A percentile compares a stretch with the other conserved stretches of the same genome.
phyloP scores from a whole-genome alignment of 345 rosid genomes.

The Acer saccharum region DNA sequence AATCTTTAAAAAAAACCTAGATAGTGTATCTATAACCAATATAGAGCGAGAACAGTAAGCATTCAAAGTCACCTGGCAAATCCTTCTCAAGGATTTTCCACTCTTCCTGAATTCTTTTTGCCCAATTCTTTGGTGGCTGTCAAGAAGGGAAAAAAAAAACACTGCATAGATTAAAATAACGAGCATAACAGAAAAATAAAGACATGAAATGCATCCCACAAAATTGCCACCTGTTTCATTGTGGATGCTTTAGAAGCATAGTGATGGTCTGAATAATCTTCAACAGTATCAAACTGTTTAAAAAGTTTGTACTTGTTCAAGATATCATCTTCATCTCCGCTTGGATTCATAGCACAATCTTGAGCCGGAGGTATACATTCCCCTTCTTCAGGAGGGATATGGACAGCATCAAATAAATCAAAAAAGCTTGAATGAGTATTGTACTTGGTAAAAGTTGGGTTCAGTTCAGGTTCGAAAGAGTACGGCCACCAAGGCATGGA shows the following conservation, averaged over 20 bases:
- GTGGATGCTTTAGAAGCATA: conserved; percentile 41
- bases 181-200: neutral
- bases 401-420: conserved; percentile 20
- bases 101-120: conserved; percentile 79
- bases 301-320: conserved; percentile 54
- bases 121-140: conserved; percentile 71
- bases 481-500: conserved; percentile 20
- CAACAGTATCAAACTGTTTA: conserved; percentile 78
- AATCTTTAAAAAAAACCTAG: neutral
- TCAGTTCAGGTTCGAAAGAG: conserved; percentile 3
- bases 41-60: conserved; percentile 1
- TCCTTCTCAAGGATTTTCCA: conserved; percentile 86
- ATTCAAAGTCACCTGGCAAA: conserved; percentile 66
- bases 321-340: conserved; percentile 45
- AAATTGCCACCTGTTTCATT: conserved; percentile 53
- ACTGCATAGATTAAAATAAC: neutral
- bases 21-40: neutral
- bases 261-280: conserved; percentile 70
- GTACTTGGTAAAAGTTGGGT: conserved; percentile 1
- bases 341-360: conserved; percentile 28
- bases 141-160: conserved; percentile 17
- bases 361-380: conserved; percentile 23
- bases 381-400: conserved; percentile 34
- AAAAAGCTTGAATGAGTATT: conserved; percentile 5
- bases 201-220: conserved; percentile 10